These are phyloP conservation scores for Rosa lucieae DNA, from an alignment of 306 rosid genomes.

Conservation along the genomic window DNA sequence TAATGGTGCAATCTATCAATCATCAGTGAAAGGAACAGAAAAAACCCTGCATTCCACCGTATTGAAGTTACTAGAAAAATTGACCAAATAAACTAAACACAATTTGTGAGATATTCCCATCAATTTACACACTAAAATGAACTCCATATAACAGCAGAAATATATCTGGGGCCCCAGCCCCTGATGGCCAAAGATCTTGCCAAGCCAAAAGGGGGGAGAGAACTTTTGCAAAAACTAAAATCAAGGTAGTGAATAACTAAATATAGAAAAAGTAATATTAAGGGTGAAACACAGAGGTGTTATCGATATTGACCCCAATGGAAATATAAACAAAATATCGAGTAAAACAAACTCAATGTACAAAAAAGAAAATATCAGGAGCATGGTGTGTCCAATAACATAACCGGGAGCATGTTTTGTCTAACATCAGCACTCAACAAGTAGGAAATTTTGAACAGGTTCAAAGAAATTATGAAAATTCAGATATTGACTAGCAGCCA, in stretches of 20 bases:
- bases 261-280: neutral
- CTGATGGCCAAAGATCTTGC: neutral
- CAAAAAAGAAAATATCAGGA: neutral
- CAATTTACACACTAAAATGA: neutral
- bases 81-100: neutral
- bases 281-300: neutral
- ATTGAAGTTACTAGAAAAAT: conserved; percentile 10
- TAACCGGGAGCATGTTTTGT: neutral
- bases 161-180: neutral
- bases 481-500: neutral
- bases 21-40: conserved; percentile 80
- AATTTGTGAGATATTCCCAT: neutral
- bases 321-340: neutral
- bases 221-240: neutral
- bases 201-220: neutral
- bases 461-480: neutral
- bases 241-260: neutral
- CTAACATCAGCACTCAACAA: neutral
- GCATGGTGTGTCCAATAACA: no score
- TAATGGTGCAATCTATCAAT: conserved; percentile 86
- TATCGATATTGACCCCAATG: neutral
- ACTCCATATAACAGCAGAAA: neutral
- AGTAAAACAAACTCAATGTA: neutral
- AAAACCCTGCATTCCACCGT: conserved; percentile 62
- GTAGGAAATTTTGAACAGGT: neutral